Base-by-base conservation (phyloP, 305 asterid genomes). In the Fraxinus sp. region DNA sequence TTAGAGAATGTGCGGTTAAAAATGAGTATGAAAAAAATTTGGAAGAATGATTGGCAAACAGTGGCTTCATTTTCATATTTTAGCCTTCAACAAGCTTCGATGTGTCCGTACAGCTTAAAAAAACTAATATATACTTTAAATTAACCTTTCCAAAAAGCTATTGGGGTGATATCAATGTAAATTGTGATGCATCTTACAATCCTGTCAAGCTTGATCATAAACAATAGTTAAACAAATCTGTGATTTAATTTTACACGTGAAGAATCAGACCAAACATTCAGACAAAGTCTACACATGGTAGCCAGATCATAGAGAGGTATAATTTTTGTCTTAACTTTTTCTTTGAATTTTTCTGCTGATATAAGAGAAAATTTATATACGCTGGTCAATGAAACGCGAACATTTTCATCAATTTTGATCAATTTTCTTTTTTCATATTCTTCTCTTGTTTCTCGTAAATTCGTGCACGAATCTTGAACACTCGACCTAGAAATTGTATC, bases 201-300 rank as follows among this genome's bases (percentile, higher is more conserved):
- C 84, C 62, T 83, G 83, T 87, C 86, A 77, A 62, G 33, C 77
- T 76, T 22, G 36, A 37, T 30, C 78, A 36, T 78, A 39, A 70
- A 68, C 10, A 11, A 59, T 66, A 80, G 22, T 74, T 59, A 41
- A 41, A 55, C 44, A 41, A 32, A 64, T 84, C 30, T 57, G 24
- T 18, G 68, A 80, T 70, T 62, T 76, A 39, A 81, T 74, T 55
- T 66, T 59, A 41, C 83, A 86, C 82, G 87, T 86, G 86, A 84
- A 82, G 70, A 66, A 3, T 82, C 71, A 64, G 14, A 73, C 76
- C 66, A 64, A 68, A 81, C 68, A 75, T 52, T 26, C 82, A 77
- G 78, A 80, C 86, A 86, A 80, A 77, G 33, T 75, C 57, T 68
- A 13, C 84, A 57, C 64, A 57, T 76, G 81, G 74, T 74, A 44